Evolutionary conservation across 2,329 filamentous ascomycete genomes (phyloP).

Genomic region (Erysiphe pulchra): DNA sequence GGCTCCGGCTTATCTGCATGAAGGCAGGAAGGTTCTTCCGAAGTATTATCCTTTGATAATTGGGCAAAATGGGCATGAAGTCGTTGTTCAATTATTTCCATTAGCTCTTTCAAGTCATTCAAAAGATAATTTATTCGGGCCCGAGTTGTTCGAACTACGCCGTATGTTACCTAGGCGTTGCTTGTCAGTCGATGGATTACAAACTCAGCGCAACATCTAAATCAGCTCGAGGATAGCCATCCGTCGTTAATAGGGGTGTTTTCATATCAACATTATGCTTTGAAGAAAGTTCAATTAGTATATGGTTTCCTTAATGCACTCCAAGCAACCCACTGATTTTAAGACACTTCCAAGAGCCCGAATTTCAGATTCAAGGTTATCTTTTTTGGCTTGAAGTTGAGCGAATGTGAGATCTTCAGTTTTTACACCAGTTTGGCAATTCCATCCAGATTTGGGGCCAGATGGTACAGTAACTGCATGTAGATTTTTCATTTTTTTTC

Average conservation of each 20-base stretch:
- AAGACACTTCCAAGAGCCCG: conserved; percentile 63
- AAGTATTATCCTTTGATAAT: conserved; percentile 19
- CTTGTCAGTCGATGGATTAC: conserved; percentile 6
- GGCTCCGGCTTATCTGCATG: conserved; percentile 3
- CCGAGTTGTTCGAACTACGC: conserved; percentile 67
- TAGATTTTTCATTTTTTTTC: no score
- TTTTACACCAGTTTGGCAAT: conserved; percentile 21
- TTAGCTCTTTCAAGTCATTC: conserved; percentile 82
- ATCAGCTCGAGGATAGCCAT: conserved; percentile 81
- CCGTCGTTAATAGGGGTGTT: conserved; percentile 60
- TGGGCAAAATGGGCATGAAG: conserved; percentile 81
- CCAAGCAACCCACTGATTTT: conserved; percentile 39
- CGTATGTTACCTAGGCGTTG: neutral
- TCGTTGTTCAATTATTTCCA: conserved; percentile 57
- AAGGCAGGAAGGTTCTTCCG: conserved; percentile 5
- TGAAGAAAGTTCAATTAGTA: conserved; percentile 1
- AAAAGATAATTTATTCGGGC: conserved; percentile 68
- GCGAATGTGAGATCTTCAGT: conserved; percentile 40
- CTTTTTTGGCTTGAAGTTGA: conserved; percentile 66
- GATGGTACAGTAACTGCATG: no score
- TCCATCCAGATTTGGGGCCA: no score
- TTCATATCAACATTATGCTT: conserved; percentile 89
- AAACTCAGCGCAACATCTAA: conserved; percentile 86
- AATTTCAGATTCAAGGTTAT: conserved; percentile 64
- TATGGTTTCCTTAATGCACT: neutral